phyloP scores from a whole-genome alignment of 805 yeast species.

The Schwanniomyces vanrijiae region DNA sequence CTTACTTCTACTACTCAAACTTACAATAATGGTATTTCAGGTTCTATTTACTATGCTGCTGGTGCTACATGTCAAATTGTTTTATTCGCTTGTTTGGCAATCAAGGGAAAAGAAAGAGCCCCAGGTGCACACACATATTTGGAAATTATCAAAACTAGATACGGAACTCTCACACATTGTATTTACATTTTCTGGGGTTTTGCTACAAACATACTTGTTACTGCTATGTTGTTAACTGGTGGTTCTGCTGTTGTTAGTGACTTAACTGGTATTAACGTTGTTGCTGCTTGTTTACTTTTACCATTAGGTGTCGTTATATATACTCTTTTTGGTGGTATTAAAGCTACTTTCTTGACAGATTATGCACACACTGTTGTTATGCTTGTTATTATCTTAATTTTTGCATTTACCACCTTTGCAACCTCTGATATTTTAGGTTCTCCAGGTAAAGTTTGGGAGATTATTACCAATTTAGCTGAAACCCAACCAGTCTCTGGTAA shows the following conservation, averaged over 20 bases:
- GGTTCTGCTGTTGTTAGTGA: conserved; percentile 82
- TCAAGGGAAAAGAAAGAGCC: conserved; percentile 84
- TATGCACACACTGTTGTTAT: conserved; percentile 54
- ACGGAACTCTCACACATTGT: conserved; percentile 73
- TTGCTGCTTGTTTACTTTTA: conserved; percentile 78
- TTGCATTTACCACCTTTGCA: conserved; percentile 78
- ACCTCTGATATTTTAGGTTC: conserved; percentile 72
- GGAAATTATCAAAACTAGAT: conserved; percentile 79
- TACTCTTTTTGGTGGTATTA: conserved; percentile 45
- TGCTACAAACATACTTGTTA: conserved; percentile 85
- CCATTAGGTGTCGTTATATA: conserved; percentile 71
- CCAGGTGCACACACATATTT: conserved; percentile 91
- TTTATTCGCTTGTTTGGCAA: conserved; percentile 81
- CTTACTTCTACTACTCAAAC: conserved; percentile 64
- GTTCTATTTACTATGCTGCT: conserved; percentile 82
- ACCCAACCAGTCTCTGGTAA: conserved; percentile 73
- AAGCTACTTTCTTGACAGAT: conserved; percentile 47
- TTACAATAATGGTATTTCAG: conserved; percentile 72
- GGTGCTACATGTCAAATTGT: conserved; percentile 92
- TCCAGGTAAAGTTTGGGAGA: conserved; percentile 77
- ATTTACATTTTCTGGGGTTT: conserved; percentile 77
- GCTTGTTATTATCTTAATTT: conserved; percentile 73
- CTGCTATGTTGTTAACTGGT: conserved; percentile 89
- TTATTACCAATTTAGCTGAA: conserved; percentile 59
- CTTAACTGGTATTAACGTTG: conserved; percentile 75